phyloP scores from a whole-genome alignment of 2,329 filamentous ascomycete species.

The Phaeosphaeria sp. region DNA sequence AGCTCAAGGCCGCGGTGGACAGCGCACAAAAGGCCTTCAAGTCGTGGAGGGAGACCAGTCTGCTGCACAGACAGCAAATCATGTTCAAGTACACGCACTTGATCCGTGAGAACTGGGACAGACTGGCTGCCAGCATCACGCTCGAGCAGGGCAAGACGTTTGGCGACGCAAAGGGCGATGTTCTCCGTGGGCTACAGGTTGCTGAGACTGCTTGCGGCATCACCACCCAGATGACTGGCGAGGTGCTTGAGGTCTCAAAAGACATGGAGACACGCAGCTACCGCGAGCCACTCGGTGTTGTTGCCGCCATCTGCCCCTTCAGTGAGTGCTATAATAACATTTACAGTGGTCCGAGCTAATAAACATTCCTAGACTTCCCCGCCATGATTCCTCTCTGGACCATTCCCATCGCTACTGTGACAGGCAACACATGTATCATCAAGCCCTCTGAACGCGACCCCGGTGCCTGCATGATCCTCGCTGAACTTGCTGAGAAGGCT shows the following conservation, averaged over 20 bases:
- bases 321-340: conserved; percentile 60
- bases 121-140: conserved; percentile 82
- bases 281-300: conserved; percentile 80
- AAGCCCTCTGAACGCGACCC: conserved; percentile 89
- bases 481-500: conserved; percentile 79
- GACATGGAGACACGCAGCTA: conserved; percentile 90
- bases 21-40: conserved; percentile 79
- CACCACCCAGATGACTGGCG: conserved; percentile 81
- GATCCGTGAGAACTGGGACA: conserved; percentile 85
- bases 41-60: conserved; percentile 73
- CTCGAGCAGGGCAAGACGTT: conserved; percentile 90
- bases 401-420: conserved; percentile 83
- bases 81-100: conserved; percentile 86
- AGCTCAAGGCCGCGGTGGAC: conserved; percentile 76
- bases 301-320: conserved; percentile 86
- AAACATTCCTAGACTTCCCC: conserved; percentile 70
- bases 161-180: conserved; percentile 81
- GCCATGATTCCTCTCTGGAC: conserved; percentile 95
- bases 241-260: conserved; percentile 84
- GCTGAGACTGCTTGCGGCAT: conserved; percentile 83
- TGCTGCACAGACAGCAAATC: conserved; percentile 79
- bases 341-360: conserved; percentile 25
- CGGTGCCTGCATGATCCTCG: conserved; percentile 84
- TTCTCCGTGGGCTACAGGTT: conserved; percentile 82
- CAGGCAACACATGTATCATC: conserved; percentile 82